Evolutionary conservation across 306 rosid species (phyloP).

Genomic region (Malus domestica): DNA sequence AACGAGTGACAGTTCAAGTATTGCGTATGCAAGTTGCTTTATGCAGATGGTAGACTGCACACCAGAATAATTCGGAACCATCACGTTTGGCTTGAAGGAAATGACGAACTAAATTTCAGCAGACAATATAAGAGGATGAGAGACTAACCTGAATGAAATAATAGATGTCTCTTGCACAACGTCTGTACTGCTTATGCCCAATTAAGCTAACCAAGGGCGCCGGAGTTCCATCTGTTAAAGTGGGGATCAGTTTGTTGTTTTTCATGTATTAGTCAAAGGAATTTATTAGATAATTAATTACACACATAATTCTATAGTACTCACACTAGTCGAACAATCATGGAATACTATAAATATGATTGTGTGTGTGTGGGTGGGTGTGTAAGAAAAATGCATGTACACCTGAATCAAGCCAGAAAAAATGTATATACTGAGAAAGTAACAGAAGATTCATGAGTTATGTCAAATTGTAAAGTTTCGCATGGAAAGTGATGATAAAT

Average conservation of each 20-base stretch:
- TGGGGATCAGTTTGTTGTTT: background rate
- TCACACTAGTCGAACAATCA: background rate
- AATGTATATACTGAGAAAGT: background rate
- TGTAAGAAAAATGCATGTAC: background rate
- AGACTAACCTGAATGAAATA: conserved; percentile 80
- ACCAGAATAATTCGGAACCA: background rate
- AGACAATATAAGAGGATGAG: conserved; percentile 7
- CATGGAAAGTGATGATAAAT: background rate
- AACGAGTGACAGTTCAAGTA: conserved; percentile 63
- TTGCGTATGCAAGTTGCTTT: conserved; percentile 77
- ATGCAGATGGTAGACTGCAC: conserved; percentile 71
- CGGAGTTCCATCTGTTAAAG: conserved; percentile 80
- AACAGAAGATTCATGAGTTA: background rate
- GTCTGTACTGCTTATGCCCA: conserved; percentile 78
- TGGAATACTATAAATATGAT: background rate
- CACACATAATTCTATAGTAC: background rate
- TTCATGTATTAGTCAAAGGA: background rate
- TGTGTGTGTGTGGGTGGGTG: too few species aligned
- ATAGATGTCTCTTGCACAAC: conserved; percentile 84
- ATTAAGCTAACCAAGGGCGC: conserved; percentile 82
- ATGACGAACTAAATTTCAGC: background rate
- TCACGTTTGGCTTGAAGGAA: conserved; percentile 15
- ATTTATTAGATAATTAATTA: background rate
- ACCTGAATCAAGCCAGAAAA: too few species aligned
- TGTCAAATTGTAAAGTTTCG: background rate